Evolutionary conservation across 345 rosid genomes (phyloP).

Genomic region (Hypericum androsaemum): DNA sequence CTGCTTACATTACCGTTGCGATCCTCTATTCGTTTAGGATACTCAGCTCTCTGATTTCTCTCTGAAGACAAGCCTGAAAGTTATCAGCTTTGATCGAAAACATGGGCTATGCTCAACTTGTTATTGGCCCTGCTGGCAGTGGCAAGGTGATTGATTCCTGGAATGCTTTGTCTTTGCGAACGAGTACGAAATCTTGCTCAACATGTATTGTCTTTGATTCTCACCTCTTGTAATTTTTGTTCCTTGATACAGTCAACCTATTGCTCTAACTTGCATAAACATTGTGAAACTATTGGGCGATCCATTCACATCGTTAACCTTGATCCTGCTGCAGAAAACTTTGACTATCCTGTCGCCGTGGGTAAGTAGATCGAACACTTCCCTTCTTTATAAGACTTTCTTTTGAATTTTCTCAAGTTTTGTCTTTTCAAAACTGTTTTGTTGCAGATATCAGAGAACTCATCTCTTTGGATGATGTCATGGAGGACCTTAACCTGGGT

Average conservation of each 20-base stretch:
- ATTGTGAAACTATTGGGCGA: slow-evolving; percentile 57
- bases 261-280: slow-evolving; percentile 63
- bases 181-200: too few species aligned
- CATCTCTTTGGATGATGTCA: slow-evolving; percentile 79
- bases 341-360: slow-evolving; percentile 83
- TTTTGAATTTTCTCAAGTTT: neutral
- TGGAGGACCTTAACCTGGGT: slow-evolving; percentile 83
- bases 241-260: slow-evolving; percentile 59
- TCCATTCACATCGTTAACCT: slow-evolving; percentile 65
- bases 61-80: slow-evolving; percentile 14
- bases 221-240: neutral
- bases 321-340: slow-evolving; percentile 90
- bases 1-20: slow-evolving; percentile 64
- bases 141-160: slow-evolving; percentile 81
- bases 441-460: slow-evolving; percentile 80
- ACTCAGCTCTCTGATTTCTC: slow-evolving; percentile 33
- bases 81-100: neutral
- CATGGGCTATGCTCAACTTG: slow-evolving; percentile 87
- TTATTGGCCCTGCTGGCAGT: slow-evolving; percentile 78
- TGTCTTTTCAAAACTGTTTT: neutral
- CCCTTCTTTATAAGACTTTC: neutral
- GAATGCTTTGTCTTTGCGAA: neutral
- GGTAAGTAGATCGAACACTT: slow-evolving; percentile 31
- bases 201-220: neutral
- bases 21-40: slow-evolving; percentile 54